phyloP scores from a whole-genome alignment of 2,329 filamentous ascomycete species.

The Dactylellina leptospora region DNA sequence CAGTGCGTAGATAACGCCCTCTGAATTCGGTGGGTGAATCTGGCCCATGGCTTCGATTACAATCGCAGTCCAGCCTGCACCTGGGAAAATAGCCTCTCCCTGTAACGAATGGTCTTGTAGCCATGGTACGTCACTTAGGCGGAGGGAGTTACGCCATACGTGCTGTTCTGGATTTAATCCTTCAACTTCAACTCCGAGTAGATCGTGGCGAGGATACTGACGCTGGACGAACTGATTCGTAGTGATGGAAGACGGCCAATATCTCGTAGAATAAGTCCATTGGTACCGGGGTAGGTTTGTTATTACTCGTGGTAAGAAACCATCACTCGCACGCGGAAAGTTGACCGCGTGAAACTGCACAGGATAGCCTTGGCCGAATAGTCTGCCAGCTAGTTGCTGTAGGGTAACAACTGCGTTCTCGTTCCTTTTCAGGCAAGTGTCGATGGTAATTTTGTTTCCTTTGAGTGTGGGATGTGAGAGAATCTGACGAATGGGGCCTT shows the following conservation, averaged over 20 bases:
- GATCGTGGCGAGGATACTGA: constrained; percentile 27
- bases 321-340: constrained; percentile 6
- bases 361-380: constrained; percentile 49
- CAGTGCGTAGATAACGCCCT: constrained; percentile 36
- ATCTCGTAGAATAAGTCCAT: constrained; percentile 2
- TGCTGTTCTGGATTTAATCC: constrained; percentile 57
- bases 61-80: constrained; percentile 62
- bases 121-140: constrained; percentile 62
- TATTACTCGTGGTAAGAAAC: constrained; percentile 27
- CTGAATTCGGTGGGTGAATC: neutral
- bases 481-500: constrained; percentile 40
- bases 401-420: neutral
- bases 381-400: neutral
- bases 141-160: constrained; percentile 62
- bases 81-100: constrained; percentile 62
- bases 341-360: constrained; percentile 29
- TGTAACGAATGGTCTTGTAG: constrained; percentile 62
- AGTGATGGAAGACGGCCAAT: neutral
- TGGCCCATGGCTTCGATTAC: constrained; percentile 60
- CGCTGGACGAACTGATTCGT: neutral
- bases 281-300: constrained; percentile 42
- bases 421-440: neutral
- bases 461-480: constrained; percentile 5
- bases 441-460: constrained; percentile 4
- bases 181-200: constrained; percentile 9